Evolutionary conservation across 225 moss, liverwort and hornwort genomes (phyloP).

Genomic region (Sphagnum contortum): DNA sequence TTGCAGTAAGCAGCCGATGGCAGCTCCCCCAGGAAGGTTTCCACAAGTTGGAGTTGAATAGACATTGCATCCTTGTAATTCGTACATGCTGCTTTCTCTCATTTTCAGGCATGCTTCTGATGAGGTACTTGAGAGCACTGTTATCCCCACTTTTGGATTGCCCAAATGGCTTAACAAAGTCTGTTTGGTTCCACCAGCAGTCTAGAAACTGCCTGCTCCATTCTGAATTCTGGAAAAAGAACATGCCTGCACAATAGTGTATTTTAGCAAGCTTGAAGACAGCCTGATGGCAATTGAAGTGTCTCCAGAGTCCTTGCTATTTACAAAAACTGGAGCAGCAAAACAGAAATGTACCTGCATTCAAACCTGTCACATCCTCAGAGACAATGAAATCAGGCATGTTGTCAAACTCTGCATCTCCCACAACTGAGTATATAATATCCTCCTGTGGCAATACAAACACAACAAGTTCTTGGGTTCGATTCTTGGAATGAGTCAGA

Average conservation of each 20-base stretch:
- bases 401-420: slow-evolving; percentile 51
- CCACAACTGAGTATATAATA: slow-evolving; percentile 62
- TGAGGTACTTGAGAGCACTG: slow-evolving; percentile 69
- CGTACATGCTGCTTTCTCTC: slow-evolving; percentile 72
- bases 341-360: slow-evolving; percentile 53
- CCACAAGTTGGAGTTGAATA: slow-evolving; percentile 97
- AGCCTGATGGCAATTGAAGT: not conserved
- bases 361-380: slow-evolving; percentile 85
- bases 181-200: slow-evolving; percentile 88
- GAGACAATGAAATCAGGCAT: slow-evolving; percentile 95
- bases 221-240: slow-evolving; percentile 85
- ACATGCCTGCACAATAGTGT: slow-evolving; percentile 62
- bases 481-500: too few relatives aligned
- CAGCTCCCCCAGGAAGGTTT: slow-evolving; percentile 92
- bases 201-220: slow-evolving; percentile 93
- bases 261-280: not conserved
- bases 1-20: slow-evolving; percentile 55
- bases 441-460: slow-evolving; percentile 41
- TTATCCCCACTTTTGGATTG: slow-evolving; percentile 93
- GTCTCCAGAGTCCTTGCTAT: not conserved
- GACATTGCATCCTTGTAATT: slow-evolving; percentile 90
- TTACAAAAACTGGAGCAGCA: not conserved
- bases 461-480: not conserved
- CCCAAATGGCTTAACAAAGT: slow-evolving; percentile 88
- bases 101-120: slow-evolving; percentile 60